These are phyloP conservation scores for Thozetella sp. DNA, from an alignment of 495 filamentous ascomycete genomes.

Conservation along the genomic window DNA sequence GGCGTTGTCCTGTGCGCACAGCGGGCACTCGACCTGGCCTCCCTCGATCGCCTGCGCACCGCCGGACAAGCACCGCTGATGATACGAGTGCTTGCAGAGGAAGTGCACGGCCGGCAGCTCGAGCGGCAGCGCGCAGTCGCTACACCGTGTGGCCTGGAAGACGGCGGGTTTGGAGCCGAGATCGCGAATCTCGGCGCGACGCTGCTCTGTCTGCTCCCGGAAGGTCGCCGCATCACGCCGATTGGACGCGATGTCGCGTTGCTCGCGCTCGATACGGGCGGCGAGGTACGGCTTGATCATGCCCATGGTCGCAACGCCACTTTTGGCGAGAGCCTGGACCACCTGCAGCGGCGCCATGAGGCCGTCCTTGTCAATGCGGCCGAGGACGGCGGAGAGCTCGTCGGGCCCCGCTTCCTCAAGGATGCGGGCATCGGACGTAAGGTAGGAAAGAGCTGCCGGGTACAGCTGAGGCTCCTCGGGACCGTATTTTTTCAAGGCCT, in stretches of 20 bases:
- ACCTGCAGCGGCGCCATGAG: slow-evolving; percentile 97
- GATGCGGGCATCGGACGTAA: slow-evolving; percentile 80
- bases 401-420: slow-evolving; percentile 86
- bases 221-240: slow-evolving; percentile 82
- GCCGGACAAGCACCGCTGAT: slow-evolving; percentile 75
- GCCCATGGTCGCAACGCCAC: slow-evolving; percentile 86
- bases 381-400: slow-evolving; percentile 76
- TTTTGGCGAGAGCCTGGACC: slow-evolving; percentile 76
- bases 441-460: slow-evolving; percentile 88
- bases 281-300: slow-evolving; percentile 93
- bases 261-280: slow-evolving; percentile 84
- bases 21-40: slow-evolving; percentile 76
- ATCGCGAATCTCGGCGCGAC: slow-evolving; percentile 75
- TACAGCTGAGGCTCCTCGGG: slow-evolving; percentile 91
- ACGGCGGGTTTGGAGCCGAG: slow-evolving; percentile 77
- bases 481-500: slow-evolving; percentile 88
- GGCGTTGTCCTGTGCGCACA: slow-evolving; percentile 79
- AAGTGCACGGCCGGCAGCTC: slow-evolving; percentile 94
- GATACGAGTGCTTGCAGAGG: slow-evolving; percentile 94
- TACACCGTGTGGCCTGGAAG: slow-evolving; percentile 90
- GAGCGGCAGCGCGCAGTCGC: slow-evolving; percentile 70
- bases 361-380: slow-evolving; percentile 84
- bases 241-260: slow-evolving; percentile 82
- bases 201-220: slow-evolving; percentile 79
- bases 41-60: slow-evolving; percentile 48